Evolutionary conservation across 305 asterid genomes (phyloP), one percentile per base, ranked within the genome.

Genomic region (Euphrasia arctica): DNA sequence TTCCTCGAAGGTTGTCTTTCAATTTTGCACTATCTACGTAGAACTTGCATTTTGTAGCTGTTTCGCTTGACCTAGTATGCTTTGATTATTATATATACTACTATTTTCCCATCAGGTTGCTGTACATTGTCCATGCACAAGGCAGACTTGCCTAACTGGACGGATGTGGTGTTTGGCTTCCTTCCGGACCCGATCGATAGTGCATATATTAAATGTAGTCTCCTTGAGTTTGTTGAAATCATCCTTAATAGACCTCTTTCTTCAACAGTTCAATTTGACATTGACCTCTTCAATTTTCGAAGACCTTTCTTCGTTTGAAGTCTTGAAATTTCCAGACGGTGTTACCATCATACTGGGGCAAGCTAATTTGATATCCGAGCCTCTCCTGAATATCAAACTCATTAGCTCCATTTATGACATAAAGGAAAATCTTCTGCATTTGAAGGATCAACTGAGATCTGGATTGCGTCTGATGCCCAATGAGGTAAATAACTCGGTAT

Each of bases 251-350:
- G 99, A 88, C 48, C 63, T 93, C 54, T 90, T 82, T 77, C 87
- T 86, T 77, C 82, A 61, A 73, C 78, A 78, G 52, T 56, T 43
- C 80, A 93, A 90, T 66, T 73, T 93, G 86, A 84, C 91, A 25
- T 67, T 93, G 78, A 83, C 90, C 52, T 75, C 82, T 69, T 66
- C 85, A 34, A 77, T 84, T 69, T 93, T 93, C 58, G 96, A 96
- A 56, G 68, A 71, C 68, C 84, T 96, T 69, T 80, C 88, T 65
- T 88, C 91, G 1, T 88, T 93, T 74, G 89, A 83, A 78, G 82
- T 90, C 51, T 67, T 85, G 72, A 86, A 85, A 76, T 90, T 83
- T 75, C 95, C 95, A 14, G 95, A 84, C 32, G 99, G 97, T 71
- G 63, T 90, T 67, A 88, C 95, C 57, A 51, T 93, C 66, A 75